A percentile compares a stretch with the other conserved stretches of the same genome.
Evolutionary conservation across 805 yeast genomes (phyloP).

Genomic region (Saturnispora besseyi): DNA sequence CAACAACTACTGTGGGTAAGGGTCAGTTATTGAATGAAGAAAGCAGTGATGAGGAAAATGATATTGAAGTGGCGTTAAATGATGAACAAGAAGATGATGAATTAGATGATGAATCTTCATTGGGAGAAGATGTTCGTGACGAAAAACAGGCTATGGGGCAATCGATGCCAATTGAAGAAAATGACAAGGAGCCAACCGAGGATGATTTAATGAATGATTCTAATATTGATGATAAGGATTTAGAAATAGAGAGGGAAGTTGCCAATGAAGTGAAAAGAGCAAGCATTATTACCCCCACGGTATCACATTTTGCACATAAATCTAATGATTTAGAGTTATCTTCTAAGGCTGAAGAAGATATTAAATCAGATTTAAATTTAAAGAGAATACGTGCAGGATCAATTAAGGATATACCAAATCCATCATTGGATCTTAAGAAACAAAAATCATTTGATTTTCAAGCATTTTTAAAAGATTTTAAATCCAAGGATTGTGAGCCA

Average conservation of each 20-base stretch:
- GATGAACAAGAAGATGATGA: conserved; percentile 16
- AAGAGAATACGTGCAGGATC: conserved; percentile 6
- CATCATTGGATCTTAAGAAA: conserved; percentile 23
- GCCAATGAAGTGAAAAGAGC: conserved; percentile 9
- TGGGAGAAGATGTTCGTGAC: conserved; percentile 3
- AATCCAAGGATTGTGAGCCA: conserved; percentile 76
- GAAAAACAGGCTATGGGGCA: neutral
- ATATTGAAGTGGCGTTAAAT: conserved; percentile 7
- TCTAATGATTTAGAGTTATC: neutral
- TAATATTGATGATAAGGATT: neutral
- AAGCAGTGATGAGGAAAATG: conserved; percentile 6
- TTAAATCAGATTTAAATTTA: neutral
- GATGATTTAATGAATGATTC: neutral
- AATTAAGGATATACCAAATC: conserved; percentile 21
- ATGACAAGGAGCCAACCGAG: neutral
- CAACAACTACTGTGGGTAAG: conserved; percentile 1
- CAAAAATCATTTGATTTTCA: conserved; percentile 69
- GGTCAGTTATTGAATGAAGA: conserved; percentile 5
- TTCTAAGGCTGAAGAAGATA: neutral
- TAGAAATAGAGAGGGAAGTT: conserved; percentile 10
- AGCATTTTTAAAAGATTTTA: conserved; percentile 60
- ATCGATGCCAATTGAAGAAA: neutral
- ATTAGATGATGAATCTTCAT: conserved; percentile 1
- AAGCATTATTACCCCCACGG: neutral
- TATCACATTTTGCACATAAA: neutral